Evolutionary conservation across 768 basidiomycete genomes (phyloP).

Genomic region (Suillus clintonianus): DNA sequence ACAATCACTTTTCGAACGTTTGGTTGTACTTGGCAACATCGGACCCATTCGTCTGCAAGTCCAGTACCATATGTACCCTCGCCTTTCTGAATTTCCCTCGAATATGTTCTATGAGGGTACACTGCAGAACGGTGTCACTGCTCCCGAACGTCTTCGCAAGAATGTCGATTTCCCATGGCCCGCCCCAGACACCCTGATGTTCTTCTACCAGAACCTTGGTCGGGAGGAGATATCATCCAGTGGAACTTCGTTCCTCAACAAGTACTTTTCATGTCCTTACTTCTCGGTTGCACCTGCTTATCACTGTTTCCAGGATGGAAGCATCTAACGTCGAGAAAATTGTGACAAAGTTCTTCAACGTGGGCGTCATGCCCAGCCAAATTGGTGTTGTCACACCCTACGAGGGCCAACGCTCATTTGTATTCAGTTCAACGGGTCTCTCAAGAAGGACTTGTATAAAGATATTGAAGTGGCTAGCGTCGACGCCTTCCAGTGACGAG

Average conservation of each 20-base stretch:
- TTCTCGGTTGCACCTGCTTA: conserved; percentile 6
- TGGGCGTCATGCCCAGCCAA: conserved; percentile 91
- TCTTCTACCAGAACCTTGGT: conserved; percentile 99
- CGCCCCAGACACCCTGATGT: conserved; percentile 95
- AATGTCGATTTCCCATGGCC: conserved; percentile 99
- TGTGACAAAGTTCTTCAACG: conserved; percentile 99
- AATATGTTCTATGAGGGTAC: conserved; percentile 99
- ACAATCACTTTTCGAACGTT: conserved; percentile 96
- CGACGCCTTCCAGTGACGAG: conserved; percentile 98
- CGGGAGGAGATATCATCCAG: conserved; percentile 99
- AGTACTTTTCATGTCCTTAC: conserved; percentile 42
- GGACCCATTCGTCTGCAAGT: conserved; percentile 98
- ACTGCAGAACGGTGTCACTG: conserved; percentile 97
- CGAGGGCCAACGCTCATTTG: conserved; percentile 97
- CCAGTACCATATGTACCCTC: conserved; percentile 99
- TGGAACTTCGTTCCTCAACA: conserved; percentile 97
- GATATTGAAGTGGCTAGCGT: conserved; percentile 99
- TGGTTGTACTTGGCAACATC: conserved; percentile 92
- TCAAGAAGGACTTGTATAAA: conserved; percentile 99
- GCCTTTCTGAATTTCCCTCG: conserved; percentile 97
- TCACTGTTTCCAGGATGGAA: conserved; percentile 68
- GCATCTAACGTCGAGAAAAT: conserved; percentile 99
- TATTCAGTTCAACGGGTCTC: conserved; percentile 99
- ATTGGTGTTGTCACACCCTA: conserved; percentile 99
- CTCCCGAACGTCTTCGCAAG: conserved; percentile 94